Evolutionary conservation across 2,329 filamentous ascomycete species (phyloP), one percentile per base, ranked within the genome.

Genomic region (Tolypocladium album): DNA sequence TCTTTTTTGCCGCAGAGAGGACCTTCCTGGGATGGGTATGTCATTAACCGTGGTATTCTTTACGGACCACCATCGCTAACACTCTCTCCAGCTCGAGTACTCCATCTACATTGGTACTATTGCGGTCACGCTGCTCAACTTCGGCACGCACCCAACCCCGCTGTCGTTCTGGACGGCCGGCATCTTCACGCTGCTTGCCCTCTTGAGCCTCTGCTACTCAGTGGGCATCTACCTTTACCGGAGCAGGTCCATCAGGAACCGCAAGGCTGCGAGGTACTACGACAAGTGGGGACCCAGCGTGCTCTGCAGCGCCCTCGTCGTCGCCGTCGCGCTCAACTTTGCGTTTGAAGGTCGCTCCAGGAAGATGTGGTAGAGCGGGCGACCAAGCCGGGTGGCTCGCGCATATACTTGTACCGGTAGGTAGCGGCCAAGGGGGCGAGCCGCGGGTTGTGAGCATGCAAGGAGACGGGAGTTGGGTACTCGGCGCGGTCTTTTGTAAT

Each of bases 1-100:
- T 99, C 57, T 96, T 92, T 74, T 96, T 99, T 71, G 94, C 94
- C 27, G 92, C 92, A 0, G 94, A 99, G 75, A 85, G 94, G 64
- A 99, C 94, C 0, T 99, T 97, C 76, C 82, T 99, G 60, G 90
- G 91, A 64, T 99, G 94, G 92, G 87, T 89, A 76, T 77, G 85
- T 76, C 22, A 24, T 2, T 4, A 24, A 24, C 40, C 40, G 40
- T 11, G n/a, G 11, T 2, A 7, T 24, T 24, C 9, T 45, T 7
- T 9, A 24, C 27, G 8, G 22, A 12, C n/a, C 9, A 4, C 22
- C 53, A 64, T 70, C 61, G 69, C 64, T 65, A 45, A 63, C 61
- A 15, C 20, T 15, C 3, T 6, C 38, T 56, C 36, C 65, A 89
- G 89, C 88, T 99, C 68, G 93, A 99, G 74, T 97, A 96, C 75